Base-by-base conservation (phyloP, 2,329 filamentous ascomycete genomes). In the Hymenoscyphus albidus region DNA sequence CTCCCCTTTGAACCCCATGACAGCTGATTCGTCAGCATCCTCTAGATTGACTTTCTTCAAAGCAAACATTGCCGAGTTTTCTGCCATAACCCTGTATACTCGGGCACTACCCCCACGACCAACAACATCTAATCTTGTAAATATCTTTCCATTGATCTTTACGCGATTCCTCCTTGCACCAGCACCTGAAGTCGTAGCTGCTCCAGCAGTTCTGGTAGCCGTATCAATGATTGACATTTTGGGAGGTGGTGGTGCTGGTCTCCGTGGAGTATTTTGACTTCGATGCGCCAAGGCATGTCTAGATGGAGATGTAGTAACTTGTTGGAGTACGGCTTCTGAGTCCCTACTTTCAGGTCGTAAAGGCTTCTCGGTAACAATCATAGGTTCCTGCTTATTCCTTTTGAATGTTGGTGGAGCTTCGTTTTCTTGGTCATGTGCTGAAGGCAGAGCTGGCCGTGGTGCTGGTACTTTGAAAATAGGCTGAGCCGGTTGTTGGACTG, bases 181-280 rank as follows among this genome's bases (percentile, higher is more conserved):
- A 27, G 80, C 81, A 73, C 93, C 90, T 3, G 86, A 84, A 2
- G 92, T 88, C 0, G 90, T 88, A 4, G 90, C 87, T 32, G 92
- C 91, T 14, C 93, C 93, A 3, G 90, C 92, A 12, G 88, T 88
- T 1, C 90, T 87, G 1, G 94, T 97, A 1, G 93, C 94, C 2
- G 93, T 89, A 70, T 98, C 93, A n/a, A 97, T 80, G 7, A 97
- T 90, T 1, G 91, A 95, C 94, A 98, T 98, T 77, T 97, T 98
- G 0, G 95, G 94, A 7, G 93, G 93, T 2, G 94, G 94, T 31
- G 75, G 89, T 1, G 92, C 92, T 27, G 90, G 84, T 70, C 93
- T 83, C 72, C 87, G 90, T 12, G 93, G 93, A 3, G 92, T 97
- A 70, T 88, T 88, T 63, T 83, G 81, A 69, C 78, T 84, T 63